Evolutionary conservation across 2,329 filamentous ascomycete genomes (phyloP).

Genomic region (Pseudogymnoascus sp.): DNA sequence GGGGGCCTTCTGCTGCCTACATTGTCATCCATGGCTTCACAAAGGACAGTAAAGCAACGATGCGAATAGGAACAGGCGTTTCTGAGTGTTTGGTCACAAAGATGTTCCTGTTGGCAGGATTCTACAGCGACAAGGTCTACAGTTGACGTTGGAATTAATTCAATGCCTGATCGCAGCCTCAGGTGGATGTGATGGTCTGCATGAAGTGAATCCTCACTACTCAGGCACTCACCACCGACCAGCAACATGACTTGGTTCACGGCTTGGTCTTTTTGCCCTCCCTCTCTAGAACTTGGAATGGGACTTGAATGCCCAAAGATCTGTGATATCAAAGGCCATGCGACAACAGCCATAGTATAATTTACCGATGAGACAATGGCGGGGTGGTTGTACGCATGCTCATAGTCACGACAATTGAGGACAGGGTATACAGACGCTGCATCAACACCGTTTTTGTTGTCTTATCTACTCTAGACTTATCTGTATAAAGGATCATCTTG

Average conservation of each 20-base stretch:
- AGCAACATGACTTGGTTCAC: background rate
- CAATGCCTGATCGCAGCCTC: slow-evolving; percentile 8
- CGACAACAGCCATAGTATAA: background rate
- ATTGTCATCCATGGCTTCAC: background rate
- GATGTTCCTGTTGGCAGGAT: background rate
- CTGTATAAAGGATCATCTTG: background rate
- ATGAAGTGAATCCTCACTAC: slow-evolving; percentile 8
- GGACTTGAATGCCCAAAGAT: background rate
- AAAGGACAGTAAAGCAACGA: slow-evolving; percentile 1
- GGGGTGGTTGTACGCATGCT: background rate
- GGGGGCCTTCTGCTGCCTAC: slow-evolving; percentile 27
- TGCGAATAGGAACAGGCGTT: background rate
- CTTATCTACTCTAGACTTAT: background rate
- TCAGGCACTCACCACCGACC: background rate
- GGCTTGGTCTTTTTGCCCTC: background rate
- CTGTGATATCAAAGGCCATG: background rate
- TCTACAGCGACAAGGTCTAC: background rate
- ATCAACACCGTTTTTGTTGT: background rate
- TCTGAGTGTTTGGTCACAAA: background rate
- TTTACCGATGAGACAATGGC: background rate
- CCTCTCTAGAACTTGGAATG: background rate
- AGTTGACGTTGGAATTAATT: slow-evolving; percentile 7
- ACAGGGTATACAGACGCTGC: background rate
- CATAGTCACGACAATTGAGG: background rate
- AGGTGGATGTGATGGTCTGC: slow-evolving; percentile 2